phyloP scores from a whole-genome alignment of 768 basidiomycete genomes.

The Panellus pusillus region DNA sequence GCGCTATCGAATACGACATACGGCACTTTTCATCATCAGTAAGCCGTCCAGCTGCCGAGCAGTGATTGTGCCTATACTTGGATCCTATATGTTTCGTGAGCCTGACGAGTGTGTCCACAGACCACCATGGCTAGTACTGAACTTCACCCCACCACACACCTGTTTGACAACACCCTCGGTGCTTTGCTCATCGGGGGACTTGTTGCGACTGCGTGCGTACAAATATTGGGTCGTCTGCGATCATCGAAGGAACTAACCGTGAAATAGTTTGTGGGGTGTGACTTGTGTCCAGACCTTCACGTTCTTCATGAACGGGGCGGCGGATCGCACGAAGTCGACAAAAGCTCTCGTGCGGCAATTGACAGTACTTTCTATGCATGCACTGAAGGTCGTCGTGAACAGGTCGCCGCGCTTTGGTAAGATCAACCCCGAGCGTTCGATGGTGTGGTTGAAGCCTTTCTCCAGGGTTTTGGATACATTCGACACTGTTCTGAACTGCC shows the following conservation, averaged over 20 bases:
- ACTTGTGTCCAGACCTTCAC: constrained; percentile 55
- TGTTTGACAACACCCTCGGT: constrained; percentile 50
- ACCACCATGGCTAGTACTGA: constrained; percentile 4
- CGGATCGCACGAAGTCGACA: constrained; percentile 33
- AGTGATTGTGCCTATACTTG: constrained; percentile 6
- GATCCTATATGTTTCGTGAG: background rate
- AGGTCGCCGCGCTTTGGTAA: constrained; percentile 39
- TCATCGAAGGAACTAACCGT: too few species aligned
- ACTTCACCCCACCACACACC: constrained; percentile 2
- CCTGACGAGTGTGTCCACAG: background rate
- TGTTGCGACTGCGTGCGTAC: constrained; percentile 52
- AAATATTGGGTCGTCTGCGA: too few species aligned
- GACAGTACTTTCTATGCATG: background rate
- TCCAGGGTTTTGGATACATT: constrained; percentile 56
- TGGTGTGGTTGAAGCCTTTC: constrained; percentile 6
- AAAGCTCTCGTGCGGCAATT: constrained; percentile 37
- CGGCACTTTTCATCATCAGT: background rate
- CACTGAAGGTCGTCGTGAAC: background rate
- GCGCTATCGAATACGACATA: background rate
- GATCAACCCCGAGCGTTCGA: constrained; percentile 20
- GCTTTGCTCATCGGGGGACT: constrained; percentile 40
- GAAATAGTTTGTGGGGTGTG: constrained; percentile 55
- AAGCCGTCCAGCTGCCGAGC: background rate
- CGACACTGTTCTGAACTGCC: constrained; percentile 50
- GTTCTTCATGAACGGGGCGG: constrained; percentile 42